Conservation (phyloP, 805 yeast species). For the Candida ulmi region DNA sequence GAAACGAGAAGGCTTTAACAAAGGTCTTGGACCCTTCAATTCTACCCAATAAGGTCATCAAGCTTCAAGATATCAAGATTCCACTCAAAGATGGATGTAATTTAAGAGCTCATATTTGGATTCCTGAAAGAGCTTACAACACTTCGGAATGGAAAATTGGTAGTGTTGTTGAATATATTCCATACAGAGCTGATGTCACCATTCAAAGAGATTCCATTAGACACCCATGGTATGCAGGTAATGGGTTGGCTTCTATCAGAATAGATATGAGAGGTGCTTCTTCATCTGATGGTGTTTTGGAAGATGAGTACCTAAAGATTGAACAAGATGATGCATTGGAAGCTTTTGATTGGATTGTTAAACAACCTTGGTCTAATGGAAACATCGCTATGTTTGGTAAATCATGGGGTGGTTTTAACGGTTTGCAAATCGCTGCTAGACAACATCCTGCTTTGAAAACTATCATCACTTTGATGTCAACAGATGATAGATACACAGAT, state of each 20-base stretch:
- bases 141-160: slow-evolving; percentile 26
- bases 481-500: slow-evolving; percentile 42
- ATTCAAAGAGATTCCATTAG: slow-evolving; percentile 39
- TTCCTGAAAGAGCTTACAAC: slow-evolving; percentile 32
- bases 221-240: slow-evolving; percentile 42
- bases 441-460: slow-evolving; percentile 41
- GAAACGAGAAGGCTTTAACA: slow-evolving; percentile 24
- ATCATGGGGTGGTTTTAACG: slow-evolving; percentile 46
- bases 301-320: slow-evolving; percentile 36
- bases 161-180: slow-evolving; percentile 38
- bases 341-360: slow-evolving; percentile 36
- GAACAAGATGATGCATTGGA: slow-evolving; percentile 41
- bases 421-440: slow-evolving; percentile 39
- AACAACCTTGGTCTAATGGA: slow-evolving; percentile 40
- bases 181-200: slow-evolving; percentile 41
- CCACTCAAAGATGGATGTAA: slow-evolving; percentile 34
- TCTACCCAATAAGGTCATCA: slow-evolving; percentile 26
- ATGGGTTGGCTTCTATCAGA: slow-evolving; percentile 39
- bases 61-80: slow-evolving; percentile 31
- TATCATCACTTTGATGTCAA: slow-evolving; percentile 38
- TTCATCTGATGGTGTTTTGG: slow-evolving; percentile 35
- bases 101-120: slow-evolving; percentile 39
- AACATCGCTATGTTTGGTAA: slow-evolving; percentile 42
- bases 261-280: slow-evolving; percentile 43
- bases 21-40: slow-evolving; percentile 19